These are phyloP conservation scores for Parathielavia appendiculata DNA, from an alignment of 495 filamentous ascomycete species.

Conservation along the genomic window DNA sequence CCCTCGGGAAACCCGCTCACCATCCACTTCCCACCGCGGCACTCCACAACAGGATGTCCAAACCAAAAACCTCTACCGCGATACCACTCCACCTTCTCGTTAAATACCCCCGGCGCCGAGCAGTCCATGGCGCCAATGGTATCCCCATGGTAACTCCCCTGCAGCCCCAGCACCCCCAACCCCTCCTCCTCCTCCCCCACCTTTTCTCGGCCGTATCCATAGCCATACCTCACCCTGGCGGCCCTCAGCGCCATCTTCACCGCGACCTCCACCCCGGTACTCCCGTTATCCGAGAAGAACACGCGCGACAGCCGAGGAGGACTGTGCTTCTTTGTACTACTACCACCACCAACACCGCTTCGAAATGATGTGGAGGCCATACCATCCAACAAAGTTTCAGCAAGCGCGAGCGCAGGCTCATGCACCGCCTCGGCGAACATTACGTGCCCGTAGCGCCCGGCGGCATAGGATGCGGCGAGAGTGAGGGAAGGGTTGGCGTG, in stretches of 20 bases:
- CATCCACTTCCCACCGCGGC: constrained; percentile 57
- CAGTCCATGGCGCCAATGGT: constrained; percentile 79
- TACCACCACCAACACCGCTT: no score
- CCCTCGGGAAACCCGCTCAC: constrained; percentile 48
- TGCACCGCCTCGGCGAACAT: constrained; percentile 75
- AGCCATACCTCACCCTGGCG: constrained; percentile 56
- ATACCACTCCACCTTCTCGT: constrained; percentile 78
- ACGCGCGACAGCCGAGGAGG: constrained; percentile 60
- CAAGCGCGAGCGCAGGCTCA: constrained; percentile 62
- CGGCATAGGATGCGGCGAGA: constrained; percentile 68
- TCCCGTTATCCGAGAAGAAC: constrained; percentile 77
- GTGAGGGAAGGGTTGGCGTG: constrained; percentile 64
- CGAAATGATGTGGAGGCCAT: constrained; percentile 19
- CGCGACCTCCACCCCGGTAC: constrained; percentile 72
- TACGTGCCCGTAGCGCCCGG: constrained; percentile 78
- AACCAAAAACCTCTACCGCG: constrained; percentile 69
- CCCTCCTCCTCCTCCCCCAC: constrained; percentile 39
- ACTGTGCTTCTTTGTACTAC: not conserved
- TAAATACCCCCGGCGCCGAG: constrained; percentile 64
- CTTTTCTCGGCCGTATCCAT: no score
- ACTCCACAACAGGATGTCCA: constrained; percentile 63
- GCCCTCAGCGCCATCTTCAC: constrained; percentile 74
- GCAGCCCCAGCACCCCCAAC: constrained; percentile 62
- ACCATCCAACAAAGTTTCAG: constrained; percentile 52
- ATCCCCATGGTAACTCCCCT: constrained; percentile 75